phyloP scores from a whole-genome alignment of 371 early-diverging fungal species.

The Mucor sp. region DNA sequence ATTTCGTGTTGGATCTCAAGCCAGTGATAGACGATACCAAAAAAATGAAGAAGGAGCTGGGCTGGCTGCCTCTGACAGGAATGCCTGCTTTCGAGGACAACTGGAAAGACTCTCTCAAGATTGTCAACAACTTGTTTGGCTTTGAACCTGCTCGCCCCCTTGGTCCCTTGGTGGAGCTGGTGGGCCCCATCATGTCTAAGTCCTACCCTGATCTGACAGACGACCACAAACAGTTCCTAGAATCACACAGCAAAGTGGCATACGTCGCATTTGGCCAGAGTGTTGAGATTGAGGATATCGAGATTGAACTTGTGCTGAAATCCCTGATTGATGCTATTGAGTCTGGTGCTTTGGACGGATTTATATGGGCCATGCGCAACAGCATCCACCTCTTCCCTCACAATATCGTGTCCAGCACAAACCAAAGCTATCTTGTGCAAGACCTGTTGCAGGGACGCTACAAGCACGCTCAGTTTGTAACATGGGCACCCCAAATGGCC shows the following conservation, averaged over 20 bases:
- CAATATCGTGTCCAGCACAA: not conserved
- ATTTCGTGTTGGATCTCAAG: not conserved
- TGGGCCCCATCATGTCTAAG: slow-evolving; percentile 34
- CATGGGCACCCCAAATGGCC: slow-evolving; percentile 47
- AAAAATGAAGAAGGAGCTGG: not conserved
- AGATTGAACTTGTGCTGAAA: slow-evolving; percentile 20
- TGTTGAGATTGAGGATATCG: not conserved
- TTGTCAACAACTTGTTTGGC: slow-evolving; percentile 28
- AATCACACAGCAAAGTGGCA: slow-evolving; percentile 20
- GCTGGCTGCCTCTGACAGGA: not conserved
- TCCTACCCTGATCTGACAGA: not conserved
- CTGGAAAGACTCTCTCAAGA: slow-evolving; percentile 14
- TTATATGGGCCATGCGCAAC: slow-evolving; percentile 34
- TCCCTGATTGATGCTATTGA: slow-evolving; percentile 26
- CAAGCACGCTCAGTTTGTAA: slow-evolving; percentile 8
- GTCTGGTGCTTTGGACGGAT: slow-evolving; percentile 24
- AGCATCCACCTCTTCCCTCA: slow-evolving; percentile 9
- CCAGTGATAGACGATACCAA: not conserved
- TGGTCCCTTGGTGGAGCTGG: slow-evolving; percentile 32
- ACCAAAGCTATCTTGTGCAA: not conserved
- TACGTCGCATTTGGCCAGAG: slow-evolving; percentile 46
- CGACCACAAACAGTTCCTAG: slow-evolving; percentile 10
- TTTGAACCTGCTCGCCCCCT: slow-evolving; percentile 27
- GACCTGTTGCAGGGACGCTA: slow-evolving; percentile 1
- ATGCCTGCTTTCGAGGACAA: not conserved